phyloP scores from a whole-genome alignment of 192 early-diverging fungal genomes.

The Rhizoclosmatium sp. region DNA sequence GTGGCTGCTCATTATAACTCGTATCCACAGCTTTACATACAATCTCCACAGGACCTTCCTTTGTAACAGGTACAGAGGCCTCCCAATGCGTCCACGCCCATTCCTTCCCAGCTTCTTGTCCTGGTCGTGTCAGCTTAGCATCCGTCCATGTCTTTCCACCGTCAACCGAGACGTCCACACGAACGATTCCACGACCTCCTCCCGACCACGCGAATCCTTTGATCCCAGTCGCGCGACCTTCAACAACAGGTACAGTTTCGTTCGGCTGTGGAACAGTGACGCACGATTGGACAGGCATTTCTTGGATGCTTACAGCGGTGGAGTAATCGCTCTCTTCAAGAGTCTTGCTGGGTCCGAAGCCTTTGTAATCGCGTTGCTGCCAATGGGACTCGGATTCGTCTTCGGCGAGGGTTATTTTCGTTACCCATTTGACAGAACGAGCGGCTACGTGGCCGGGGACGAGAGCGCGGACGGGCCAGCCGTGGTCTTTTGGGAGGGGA shows the following conservation, averaged over 20 bases:
- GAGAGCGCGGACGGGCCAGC: conserved; percentile 85
- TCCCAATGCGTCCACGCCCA: conserved; percentile 93
- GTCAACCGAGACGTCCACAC: conserved; percentile 64
- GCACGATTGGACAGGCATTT: conserved; percentile 83
- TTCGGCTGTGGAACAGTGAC: conserved; percentile 65
- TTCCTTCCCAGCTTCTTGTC: conserved; percentile 34
- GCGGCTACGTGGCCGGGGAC: conserved; percentile 91
- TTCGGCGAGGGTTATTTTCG: conserved; percentile 46
- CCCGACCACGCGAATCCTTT: conserved; percentile 54
- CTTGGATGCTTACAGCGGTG: conserved; percentile 68
- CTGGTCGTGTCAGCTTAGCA: conserved; percentile 47
- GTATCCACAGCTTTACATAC: conserved; percentile 87
- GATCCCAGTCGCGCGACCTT: conserved; percentile 50
- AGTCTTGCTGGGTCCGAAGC: conserved; percentile 55
- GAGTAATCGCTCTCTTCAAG: conserved; percentile 49
- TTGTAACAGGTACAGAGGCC: conserved; percentile 56
- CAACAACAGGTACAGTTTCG: conserved; percentile 16
- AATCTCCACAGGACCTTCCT: conserved; percentile 59
- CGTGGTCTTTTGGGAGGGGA: conserved; percentile 64
- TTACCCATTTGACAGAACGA: conserved; percentile 84
- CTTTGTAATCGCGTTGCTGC: conserved; percentile 64
- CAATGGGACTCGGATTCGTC: conserved; percentile 51
- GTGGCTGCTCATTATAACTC: conserved; percentile 87
- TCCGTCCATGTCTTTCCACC: conserved; percentile 82
- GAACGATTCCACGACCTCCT: conserved; percentile 50